Evolutionary conservation across 441 rosid genomes (phyloP).

Genomic region (Daphne laureola): DNA sequence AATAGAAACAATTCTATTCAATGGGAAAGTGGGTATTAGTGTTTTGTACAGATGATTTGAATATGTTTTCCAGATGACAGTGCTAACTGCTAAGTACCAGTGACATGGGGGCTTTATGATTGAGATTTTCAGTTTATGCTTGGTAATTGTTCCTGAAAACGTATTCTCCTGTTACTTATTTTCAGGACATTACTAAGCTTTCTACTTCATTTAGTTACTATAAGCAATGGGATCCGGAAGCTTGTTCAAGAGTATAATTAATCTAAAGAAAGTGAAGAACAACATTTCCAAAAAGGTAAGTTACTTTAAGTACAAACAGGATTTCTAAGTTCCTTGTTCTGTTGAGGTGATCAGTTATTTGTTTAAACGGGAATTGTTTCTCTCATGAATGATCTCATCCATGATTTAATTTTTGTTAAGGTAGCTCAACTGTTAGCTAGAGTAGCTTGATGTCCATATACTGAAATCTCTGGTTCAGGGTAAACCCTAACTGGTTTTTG

Average conservation of each 20-base stretch:
- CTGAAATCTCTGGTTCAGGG: background rate
- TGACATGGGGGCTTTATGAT: background rate
- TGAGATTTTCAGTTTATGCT: background rate
- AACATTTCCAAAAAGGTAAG: slow-evolving; percentile 30
- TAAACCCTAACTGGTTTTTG: too few species aligned
- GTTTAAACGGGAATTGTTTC: background rate
- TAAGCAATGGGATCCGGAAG: slow-evolving; percentile 66
- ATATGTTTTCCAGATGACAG: background rate
- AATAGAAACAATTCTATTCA: too few species aligned
- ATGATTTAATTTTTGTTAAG: background rate
- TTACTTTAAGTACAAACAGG: too few species aligned
- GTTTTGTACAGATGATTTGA: too few species aligned
- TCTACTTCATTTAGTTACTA: slow-evolving; percentile 11
- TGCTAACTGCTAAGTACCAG: background rate
- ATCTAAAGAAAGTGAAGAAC: slow-evolving; percentile 46
- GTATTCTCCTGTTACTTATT: slow-evolving; percentile 6
- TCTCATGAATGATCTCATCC: background rate
- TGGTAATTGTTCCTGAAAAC: slow-evolving; percentile 8
- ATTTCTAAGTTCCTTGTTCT: too few species aligned
- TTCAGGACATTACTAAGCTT: slow-evolving; percentile 26
- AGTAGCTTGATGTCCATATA: slow-evolving; percentile 2
- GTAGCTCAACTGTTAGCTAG: background rate
- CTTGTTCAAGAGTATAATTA: slow-evolving; percentile 62
- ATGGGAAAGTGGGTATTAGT: too few species aligned
- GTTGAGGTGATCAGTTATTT: slow-evolving; percentile 28